Evolutionary conservation across 805 yeast species (phyloP).

Genomic region (Kluyveromyces aestuarii): DNA sequence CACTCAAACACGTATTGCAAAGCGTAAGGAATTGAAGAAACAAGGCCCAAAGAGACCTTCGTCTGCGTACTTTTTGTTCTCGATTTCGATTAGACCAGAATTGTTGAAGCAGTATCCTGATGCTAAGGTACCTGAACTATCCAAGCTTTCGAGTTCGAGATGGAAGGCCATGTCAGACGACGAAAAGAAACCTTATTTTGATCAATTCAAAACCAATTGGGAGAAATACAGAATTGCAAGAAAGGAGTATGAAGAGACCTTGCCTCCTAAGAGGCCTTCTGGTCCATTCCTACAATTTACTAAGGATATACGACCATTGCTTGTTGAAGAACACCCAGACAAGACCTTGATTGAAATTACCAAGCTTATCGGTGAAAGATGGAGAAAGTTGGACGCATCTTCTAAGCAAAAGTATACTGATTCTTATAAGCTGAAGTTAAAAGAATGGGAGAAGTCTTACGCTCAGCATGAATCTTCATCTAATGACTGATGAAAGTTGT

Average conservation of each 20-base stretch:
- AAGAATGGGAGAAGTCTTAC: slow-evolving; percentile 32
- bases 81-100: slow-evolving; percentile 27
- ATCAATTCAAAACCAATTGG: slow-evolving; percentile 33
- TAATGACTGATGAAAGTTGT: neutral
- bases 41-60: slow-evolving; percentile 32
- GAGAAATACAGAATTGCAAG: slow-evolving; percentile 27
- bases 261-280: slow-evolving; percentile 32
- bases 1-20: slow-evolving; percentile 29
- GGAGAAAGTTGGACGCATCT: slow-evolving; percentile 23
- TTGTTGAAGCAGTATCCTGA: slow-evolving; percentile 26
- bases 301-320: slow-evolving; percentile 27
- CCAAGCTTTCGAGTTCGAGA: slow-evolving; percentile 72
- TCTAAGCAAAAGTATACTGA: slow-evolving; percentile 27
- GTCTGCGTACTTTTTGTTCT: slow-evolving; percentile 30
- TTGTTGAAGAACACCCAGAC: slow-evolving; percentile 26
- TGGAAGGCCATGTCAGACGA: slow-evolving; percentile 78
- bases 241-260: slow-evolving; percentile 27
- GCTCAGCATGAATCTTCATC: slow-evolving; percentile 19
- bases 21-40: slow-evolving; percentile 27
- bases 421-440: slow-evolving; percentile 28
- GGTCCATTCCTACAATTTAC: slow-evolving; percentile 30
- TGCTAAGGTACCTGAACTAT: slow-evolving; percentile 31
- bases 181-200: slow-evolving; percentile 75
- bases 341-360: slow-evolving; percentile 28
- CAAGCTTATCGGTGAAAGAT: slow-evolving; percentile 25